These are phyloP conservation scores for Ophiostoma montium DNA, from an alignment of 2,329 filamentous ascomycete species.

Conservation along the genomic window DNA sequence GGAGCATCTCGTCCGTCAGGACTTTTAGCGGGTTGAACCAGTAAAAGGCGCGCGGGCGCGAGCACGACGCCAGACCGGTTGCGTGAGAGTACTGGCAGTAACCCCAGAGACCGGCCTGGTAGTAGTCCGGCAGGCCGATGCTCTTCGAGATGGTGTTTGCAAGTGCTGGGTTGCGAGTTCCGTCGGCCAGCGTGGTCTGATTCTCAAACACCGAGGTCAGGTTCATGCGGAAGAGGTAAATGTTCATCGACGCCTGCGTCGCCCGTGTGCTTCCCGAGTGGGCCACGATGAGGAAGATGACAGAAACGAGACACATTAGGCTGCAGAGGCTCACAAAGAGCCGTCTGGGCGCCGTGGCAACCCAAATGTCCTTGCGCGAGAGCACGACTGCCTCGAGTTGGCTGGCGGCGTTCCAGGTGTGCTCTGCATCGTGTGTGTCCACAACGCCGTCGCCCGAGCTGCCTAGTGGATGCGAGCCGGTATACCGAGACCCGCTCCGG, in stretches of 20 bases:
- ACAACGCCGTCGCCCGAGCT: no score
- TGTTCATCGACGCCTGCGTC: conserved; percentile 46
- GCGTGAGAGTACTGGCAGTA: conserved; percentile 72
- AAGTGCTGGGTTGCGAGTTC: conserved; percentile 56
- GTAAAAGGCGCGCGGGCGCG: conserved; percentile 53
- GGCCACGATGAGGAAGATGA: conserved; percentile 61
- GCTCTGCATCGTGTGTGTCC: background rate
- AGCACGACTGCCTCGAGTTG: background rate
- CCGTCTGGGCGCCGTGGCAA: conserved; percentile 23
- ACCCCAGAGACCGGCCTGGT: conserved; percentile 82
- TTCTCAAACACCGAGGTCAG: conserved; percentile 58
- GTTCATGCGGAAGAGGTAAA: conserved; percentile 77
- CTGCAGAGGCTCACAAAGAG: conserved; percentile 51
- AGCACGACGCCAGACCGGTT: conserved; percentile 63
- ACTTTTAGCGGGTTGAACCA: conserved; percentile 89
- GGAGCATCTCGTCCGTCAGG: conserved; percentile 62
- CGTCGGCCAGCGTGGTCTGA: conserved; percentile 29
- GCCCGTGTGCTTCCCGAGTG: conserved; percentile 56
- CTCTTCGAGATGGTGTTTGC: conserved; percentile 81
- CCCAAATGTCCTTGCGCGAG: background rate
- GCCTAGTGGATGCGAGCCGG: no score
- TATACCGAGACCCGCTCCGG: no score
- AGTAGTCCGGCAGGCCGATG: conserved; percentile 84
- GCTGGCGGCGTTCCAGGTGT: background rate
- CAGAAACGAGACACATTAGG: conserved; percentile 56